These are phyloP conservation scores for Colletotrichum viniferum DNA, from an alignment of 2,329 filamentous ascomycete species.

Conservation along the genomic window DNA sequence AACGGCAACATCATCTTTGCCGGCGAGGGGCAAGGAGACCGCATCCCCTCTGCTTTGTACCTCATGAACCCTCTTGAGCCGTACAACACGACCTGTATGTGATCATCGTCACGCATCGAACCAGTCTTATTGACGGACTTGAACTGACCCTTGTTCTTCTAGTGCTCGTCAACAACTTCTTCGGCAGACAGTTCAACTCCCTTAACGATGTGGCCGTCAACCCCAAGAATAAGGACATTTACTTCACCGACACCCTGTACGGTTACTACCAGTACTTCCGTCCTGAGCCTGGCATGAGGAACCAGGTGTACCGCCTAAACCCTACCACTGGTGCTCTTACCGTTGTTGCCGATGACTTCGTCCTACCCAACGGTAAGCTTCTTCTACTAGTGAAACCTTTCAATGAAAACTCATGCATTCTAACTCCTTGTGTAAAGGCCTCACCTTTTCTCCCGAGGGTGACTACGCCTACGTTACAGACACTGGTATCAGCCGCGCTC, in stretches of 20 bases:
- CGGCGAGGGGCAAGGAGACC: constrained; percentile 53
- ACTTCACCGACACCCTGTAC: constrained; percentile 68
- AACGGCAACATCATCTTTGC: constrained; percentile 52
- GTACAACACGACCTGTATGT: constrained; percentile 53
- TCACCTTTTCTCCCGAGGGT: constrained; percentile 61
- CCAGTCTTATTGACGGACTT: not conserved
- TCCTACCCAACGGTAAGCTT: constrained; percentile 50
- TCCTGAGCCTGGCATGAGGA: constrained; percentile 53
- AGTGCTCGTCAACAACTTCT: constrained; percentile 63
- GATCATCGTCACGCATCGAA: rapidly evolving
- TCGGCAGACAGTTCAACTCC: constrained; percentile 64
- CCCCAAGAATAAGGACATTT: constrained; percentile 60
- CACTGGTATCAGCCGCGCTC: constrained; percentile 52
- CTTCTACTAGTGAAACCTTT: constrained; percentile 6
- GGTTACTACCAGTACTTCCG: constrained; percentile 64
- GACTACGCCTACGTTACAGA: constrained; percentile 60
- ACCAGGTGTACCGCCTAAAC: constrained; percentile 64
- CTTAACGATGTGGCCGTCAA: constrained; percentile 63
- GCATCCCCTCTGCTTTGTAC: constrained; percentile 42
- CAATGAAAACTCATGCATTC: rapidly evolving
- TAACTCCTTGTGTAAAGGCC: constrained; percentile 35
- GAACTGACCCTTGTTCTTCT: not conserved
- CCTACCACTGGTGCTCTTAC: constrained; percentile 53
- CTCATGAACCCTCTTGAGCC: constrained; percentile 49
- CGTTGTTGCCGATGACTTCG: constrained; percentile 63